These are phyloP conservation scores for Candida berthetii DNA, from an alignment of 805 yeast species.

Conservation along the genomic window DNA sequence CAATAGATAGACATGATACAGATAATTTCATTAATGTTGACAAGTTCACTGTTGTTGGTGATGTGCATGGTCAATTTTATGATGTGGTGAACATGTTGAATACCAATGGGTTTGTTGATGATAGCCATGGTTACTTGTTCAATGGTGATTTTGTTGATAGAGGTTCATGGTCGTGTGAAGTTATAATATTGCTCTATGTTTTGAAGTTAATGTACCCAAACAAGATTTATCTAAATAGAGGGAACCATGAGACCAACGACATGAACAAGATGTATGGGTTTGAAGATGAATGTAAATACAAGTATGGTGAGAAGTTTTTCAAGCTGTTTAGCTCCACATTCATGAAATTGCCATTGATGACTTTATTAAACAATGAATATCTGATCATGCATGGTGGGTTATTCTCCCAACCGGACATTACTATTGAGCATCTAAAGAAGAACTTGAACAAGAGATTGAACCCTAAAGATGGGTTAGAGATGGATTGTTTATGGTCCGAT, in stretches of 20 bases:
- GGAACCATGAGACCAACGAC: slow-evolving; percentile 94
- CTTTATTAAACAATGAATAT: slow-evolving; percentile 71
- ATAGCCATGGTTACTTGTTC: slow-evolving; percentile 69
- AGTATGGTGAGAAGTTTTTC: slow-evolving; percentile 76
- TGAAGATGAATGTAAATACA: slow-evolving; percentile 90
- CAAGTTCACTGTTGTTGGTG: slow-evolving; percentile 86
- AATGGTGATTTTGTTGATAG: slow-evolving; percentile 98
- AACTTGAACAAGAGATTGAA: slow-evolving; percentile 80
- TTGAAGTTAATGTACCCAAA: slow-evolving; percentile 74
- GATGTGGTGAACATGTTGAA: slow-evolving; percentile 80
- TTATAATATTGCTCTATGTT: slow-evolving; percentile 73
- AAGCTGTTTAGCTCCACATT: slow-evolving; percentile 83
- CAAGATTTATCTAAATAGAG: slow-evolving; percentile 74
- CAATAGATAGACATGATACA: slow-evolving; percentile 14
- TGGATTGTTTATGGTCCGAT: slow-evolving; percentile 97
- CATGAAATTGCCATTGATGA: slow-evolving; percentile 79
- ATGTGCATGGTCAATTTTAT: slow-evolving; percentile 94
- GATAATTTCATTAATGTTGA: slow-evolving; percentile 25
- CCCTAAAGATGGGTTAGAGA: slow-evolving; percentile 84
- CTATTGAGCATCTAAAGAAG: slow-evolving; percentile 66
- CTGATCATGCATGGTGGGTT: slow-evolving; percentile 95
- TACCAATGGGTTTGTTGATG: slow-evolving; percentile 64
- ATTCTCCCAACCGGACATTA: slow-evolving; percentile 69
- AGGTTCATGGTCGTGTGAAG: slow-evolving; percentile 98
- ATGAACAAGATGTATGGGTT: slow-evolving; percentile 98